Evolutionary conservation across 2,329 filamentous ascomycete genomes (phyloP).

Genomic region (Arthrobotrys conoides): DNA sequence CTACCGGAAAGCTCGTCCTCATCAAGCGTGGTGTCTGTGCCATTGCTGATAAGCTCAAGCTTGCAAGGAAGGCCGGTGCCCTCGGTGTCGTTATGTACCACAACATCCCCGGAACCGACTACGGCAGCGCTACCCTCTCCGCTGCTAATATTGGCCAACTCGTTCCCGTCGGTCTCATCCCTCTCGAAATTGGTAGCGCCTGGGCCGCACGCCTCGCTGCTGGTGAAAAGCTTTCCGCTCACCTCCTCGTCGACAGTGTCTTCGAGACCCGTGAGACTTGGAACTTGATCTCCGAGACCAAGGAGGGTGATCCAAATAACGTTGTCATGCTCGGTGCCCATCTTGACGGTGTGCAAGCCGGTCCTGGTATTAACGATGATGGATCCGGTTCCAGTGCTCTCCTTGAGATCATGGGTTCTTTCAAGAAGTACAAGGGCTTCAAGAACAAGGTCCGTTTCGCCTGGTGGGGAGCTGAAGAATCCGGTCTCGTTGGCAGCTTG

Average conservation of each 20-base stretch:
- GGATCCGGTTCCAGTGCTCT: constrained; percentile 74
- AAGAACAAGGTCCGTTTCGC: constrained; percentile 74
- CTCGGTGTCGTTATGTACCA: constrained; percentile 69
- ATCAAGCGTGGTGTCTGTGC: constrained; percentile 69
- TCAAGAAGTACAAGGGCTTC: constrained; percentile 71
- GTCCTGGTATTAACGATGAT: constrained; percentile 77
- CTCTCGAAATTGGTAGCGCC: constrained; percentile 66
- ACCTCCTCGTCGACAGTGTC: constrained; percentile 62
- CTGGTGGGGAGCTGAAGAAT: constrained; percentile 77
- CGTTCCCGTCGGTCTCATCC: constrained; percentile 67
- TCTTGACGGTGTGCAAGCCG: constrained; percentile 73
- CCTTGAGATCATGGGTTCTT: constrained; percentile 73
- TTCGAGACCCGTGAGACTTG: constrained; percentile 60
- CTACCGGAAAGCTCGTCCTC: constrained; percentile 69
- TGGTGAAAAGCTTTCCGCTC: constrained; percentile 63
- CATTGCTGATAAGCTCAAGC: constrained; percentile 69
- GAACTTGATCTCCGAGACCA: constrained; percentile 75
- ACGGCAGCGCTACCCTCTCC: constrained; percentile 67
- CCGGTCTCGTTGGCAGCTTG: constrained; percentile 74
- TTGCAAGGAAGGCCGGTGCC: constrained; percentile 69
- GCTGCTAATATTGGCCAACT: constrained; percentile 52
- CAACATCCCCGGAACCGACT: constrained; percentile 72
- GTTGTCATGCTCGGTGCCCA: constrained; percentile 74
- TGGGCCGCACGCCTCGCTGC: constrained; percentile 66
- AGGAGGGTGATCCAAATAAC: constrained; percentile 72